Evolutionary conservation across 2,329 filamentous ascomycete species (phyloP), one percentile per base, ranked within the genome.

Genomic region (Fusarium sambucinum): DNA sequence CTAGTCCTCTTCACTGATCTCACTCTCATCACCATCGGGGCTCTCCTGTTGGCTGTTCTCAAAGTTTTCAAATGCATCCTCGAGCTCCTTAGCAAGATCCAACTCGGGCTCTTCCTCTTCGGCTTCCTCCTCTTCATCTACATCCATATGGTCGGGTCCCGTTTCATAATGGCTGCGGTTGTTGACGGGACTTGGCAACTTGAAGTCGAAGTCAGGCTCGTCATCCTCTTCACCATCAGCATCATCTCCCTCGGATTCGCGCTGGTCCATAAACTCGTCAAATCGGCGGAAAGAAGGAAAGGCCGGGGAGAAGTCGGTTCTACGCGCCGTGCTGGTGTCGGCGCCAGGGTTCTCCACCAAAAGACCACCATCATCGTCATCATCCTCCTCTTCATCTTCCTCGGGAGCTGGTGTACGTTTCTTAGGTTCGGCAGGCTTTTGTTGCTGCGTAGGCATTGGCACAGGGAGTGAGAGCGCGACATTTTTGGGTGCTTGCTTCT

Each of bases 1-100:
- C 71, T 78, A 90, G 74, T 90, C 88, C 75, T 90, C 88, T 74
- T 90, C 88, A 68, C 88, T 90, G 55, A 90, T 87, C 70, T 89
- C 87, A 68, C 88, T 90, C 76, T 90, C 88, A 53, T 88, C 86
- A 38, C 82, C 84, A 27, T 83, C 82, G 29, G 83, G 80, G 63
- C 80, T 84, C 35, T 81, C 85, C 27, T 84, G 81, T 63, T 84
- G 80, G 69, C 82, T 79, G 35, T 85, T 85, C 69, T 87, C 86
- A 74, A 90, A 80, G 70, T 88, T 86, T 52, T 77, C 78, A 72
- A 80, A 79, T 2, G 78, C 78, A 23, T 84, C 85, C 55, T 86
- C 86, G 40, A 89, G 76, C 29, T 84, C 82, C 72, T 86, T 85
- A 60, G 86, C 86, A 46, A 83, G 70, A 21, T 82, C 80, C 23